phyloP scores from a whole-genome alignment of 2,329 filamentous ascomycete species.

The Monilinia vaccinii-corymbosi region DNA sequence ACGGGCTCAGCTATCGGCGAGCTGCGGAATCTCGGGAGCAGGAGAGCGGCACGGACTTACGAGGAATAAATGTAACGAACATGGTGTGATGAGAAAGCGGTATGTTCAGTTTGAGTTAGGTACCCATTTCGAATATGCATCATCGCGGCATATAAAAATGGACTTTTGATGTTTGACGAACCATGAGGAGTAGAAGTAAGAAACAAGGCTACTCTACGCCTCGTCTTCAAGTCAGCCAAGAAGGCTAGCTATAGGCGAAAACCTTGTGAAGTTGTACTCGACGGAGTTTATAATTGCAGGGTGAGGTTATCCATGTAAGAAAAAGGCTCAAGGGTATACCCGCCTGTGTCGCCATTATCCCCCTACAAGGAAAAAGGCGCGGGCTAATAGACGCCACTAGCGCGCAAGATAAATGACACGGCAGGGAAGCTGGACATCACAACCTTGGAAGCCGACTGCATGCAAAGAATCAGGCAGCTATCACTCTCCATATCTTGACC shows the following conservation, averaged over 20 bases:
- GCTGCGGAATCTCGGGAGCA: not conserved
- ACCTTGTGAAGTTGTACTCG: not conserved
- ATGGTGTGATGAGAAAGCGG: not conserved
- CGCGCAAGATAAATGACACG: not conserved
- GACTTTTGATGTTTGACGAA: not conserved
- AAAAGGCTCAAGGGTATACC: not conserved
- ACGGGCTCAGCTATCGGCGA: not conserved
- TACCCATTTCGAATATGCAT: conserved; percentile 3
- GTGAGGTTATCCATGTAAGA: not conserved
- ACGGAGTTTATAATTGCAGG: not conserved
- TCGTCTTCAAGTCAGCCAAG: not conserved
- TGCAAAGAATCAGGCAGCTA: not conserved
- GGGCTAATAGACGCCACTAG: conserved; percentile 6
- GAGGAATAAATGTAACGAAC: not conserved
- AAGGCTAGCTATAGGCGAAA: not conserved
- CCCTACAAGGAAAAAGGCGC: not conserved
- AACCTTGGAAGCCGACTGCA: not conserved
- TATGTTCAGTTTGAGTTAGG: not conserved
- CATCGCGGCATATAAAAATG: not conserved
- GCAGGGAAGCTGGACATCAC: conserved; percentile 1
- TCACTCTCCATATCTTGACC: not conserved
- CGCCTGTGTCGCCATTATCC: not conserved
- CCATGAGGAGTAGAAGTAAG: not conserved
- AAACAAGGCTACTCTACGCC: not conserved
- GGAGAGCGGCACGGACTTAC: conserved; percentile 1